Base-by-base conservation (phyloP, 2,329 filamentous ascomycete genomes). In the Xylaria arbuscula region DNA sequence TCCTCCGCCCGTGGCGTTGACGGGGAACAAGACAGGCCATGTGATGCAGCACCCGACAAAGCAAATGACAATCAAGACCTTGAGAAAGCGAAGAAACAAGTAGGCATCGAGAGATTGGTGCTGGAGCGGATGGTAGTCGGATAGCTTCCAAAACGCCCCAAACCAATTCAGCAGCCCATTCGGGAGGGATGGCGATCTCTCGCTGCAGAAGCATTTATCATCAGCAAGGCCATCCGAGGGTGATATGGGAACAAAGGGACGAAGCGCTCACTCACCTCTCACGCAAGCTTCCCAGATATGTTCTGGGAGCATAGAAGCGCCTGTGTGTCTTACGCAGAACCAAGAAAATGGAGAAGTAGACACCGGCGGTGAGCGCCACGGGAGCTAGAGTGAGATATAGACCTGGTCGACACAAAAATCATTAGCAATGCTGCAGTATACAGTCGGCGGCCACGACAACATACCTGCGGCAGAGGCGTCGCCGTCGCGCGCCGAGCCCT, bases 101-200 rank as follows among this genome's bases (percentile, higher is more conserved):
- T 95, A 98, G 38, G 92, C 92, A 78, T 99, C 95, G 70, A 99
- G 88, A 0, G 94, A 97, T 78, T 95, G 93, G 82, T 97, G 93
- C 76, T 96, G 93, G 24, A 98, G 88, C 32, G 94, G 89, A 76
- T 93, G 93, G 48, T 90, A 89, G 78, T 98, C 94, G 3, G 87
- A 86, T 51, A 88, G 86, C 73, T 86, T 87, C 82, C 88, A 91
- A 81, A 93, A 92, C 13, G 86, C 83, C 10, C 81, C 81, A 66
- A 93, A 80, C 92, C 92, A 94, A 73, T 91, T 88, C 74, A 92
- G 82, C 54, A 89, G 78, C 62, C 91, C 90, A 32, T 78, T 83
- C 2, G 90, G 88, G 0, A 91, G 83, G 1, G 82, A 76, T 24
- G 88, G 88, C 13, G 86, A 87, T 40, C 89, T 87, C 69, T 89